Conservation (phyloP, 2,329 filamentous ascomycete genomes). For the Orbilia oligospora region DNA sequence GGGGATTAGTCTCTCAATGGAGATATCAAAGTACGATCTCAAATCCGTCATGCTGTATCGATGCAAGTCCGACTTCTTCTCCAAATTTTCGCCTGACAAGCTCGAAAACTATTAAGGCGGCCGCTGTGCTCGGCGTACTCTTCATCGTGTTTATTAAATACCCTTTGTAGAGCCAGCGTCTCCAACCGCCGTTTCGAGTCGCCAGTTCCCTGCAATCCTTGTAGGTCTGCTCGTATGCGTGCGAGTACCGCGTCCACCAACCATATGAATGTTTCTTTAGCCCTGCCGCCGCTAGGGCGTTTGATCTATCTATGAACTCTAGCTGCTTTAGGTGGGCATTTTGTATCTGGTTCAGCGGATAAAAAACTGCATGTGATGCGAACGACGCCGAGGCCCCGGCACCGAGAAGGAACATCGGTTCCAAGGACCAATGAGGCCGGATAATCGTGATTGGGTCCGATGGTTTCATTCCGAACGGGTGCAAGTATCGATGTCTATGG, state of each 20-base stretch:
- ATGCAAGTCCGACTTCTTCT: conserved; percentile 74
- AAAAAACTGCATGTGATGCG: conserved; percentile 78
- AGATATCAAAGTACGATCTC: conserved; percentile 75
- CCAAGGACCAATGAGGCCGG: conserved; percentile 80
- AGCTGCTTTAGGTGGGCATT: conserved; percentile 80
- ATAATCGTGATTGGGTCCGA: conserved; percentile 69
- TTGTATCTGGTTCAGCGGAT: conserved; percentile 80
- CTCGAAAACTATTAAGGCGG: conserved; percentile 84
- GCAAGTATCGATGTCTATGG: conserved; percentile 68
- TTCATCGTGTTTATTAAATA: conserved; percentile 81
- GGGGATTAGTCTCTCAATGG: too few species aligned
- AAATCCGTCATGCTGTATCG: conserved; percentile 78
- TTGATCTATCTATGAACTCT: conserved; percentile 78
- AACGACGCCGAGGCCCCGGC: conserved; percentile 79
- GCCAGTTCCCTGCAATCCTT: conserved; percentile 75
- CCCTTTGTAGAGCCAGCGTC: conserved; percentile 77
- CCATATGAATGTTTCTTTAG: conserved; percentile 64
- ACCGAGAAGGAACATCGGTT: conserved; percentile 79
- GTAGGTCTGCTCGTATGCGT: conserved; percentile 79
- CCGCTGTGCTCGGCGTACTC: conserved; percentile 82
- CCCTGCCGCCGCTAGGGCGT: conserved; percentile 68
- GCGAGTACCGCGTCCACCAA: conserved; percentile 74
- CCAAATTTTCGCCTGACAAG: conserved; percentile 81
- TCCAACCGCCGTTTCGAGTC: conserved; percentile 72
- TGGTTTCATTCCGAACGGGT: conserved; percentile 43